phyloP scores from a whole-genome alignment of 805 yeast species.

The Yamadazyma phyllophila region DNA sequence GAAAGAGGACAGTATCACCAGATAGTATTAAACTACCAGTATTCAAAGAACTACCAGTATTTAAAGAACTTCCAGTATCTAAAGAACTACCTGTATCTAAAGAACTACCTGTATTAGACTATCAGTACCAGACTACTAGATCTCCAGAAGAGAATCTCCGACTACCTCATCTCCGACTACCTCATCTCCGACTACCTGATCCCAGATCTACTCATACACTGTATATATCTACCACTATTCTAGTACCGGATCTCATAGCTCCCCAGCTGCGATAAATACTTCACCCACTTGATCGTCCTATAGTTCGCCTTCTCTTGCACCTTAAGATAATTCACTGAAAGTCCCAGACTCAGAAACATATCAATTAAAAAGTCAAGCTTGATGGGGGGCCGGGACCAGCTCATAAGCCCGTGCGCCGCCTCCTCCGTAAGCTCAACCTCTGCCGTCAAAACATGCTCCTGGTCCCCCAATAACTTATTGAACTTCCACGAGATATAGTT shows the following conservation, averaged over 20 bases:
- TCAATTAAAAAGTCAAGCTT: conserved; percentile 63
- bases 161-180: too few species aligned
- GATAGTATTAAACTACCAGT: too few species aligned
- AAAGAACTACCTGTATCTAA: too few species aligned
- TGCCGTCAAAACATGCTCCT: conserved; percentile 59
- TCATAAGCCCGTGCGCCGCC: conserved; percentile 13
- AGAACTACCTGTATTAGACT: too few species aligned
- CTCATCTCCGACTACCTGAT: too few species aligned
- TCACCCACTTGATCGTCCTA: conserved; percentile 82
- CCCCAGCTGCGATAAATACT: conserved; percentile 73
- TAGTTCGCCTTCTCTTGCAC: conserved; percentile 61
- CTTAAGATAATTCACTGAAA: conserved; percentile 68
- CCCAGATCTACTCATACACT: too few species aligned
- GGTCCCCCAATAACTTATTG: conserved; percentile 63
- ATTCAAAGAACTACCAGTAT: too few species aligned
- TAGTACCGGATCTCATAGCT: conserved; percentile 72
- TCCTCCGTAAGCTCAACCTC: conserved; percentile 41
- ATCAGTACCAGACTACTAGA: too few species aligned
- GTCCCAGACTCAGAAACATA: conserved; percentile 76
- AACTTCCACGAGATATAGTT: conserved; percentile 68
- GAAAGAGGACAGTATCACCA: too few species aligned
- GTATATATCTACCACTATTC: too few species aligned
- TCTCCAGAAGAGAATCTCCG: too few species aligned
- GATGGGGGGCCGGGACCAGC: conserved; percentile 76
- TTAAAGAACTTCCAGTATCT: too few species aligned